Percentiles rank a stretch among this genome's conserved stretches.
Conservation (phyloP, 345 rosid species). For the Mercurialis annua region DNA sequence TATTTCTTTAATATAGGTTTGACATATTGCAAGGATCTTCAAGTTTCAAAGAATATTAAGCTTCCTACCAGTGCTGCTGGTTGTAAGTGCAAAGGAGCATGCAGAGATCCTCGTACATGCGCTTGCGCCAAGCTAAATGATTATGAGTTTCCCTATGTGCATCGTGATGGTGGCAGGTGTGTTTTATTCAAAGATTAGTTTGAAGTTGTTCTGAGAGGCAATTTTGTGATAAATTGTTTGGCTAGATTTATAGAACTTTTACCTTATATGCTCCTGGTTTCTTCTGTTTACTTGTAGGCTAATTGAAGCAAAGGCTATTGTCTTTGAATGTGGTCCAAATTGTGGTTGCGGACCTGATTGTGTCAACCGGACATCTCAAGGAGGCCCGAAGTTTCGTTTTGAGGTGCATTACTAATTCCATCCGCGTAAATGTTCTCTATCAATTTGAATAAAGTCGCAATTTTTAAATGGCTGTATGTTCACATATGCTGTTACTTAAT, state of each 20-base stretch:
- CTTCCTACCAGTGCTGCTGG: constrained; percentile 55
- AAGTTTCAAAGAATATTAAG: constrained; percentile 53
- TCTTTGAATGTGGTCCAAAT: constrained; percentile 90
- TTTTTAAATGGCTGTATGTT: neutral
- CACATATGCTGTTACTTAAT: neutral
- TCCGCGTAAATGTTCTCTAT: neutral
- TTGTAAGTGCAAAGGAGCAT: constrained; percentile 63
- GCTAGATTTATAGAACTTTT: constrained; percentile 1
- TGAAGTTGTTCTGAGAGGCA: constrained; percentile 13
- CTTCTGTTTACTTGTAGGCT: constrained; percentile 35
- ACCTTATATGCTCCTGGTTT: neutral
- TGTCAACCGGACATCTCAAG: constrained; percentile 77
- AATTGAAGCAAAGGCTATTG: constrained; percentile 75
- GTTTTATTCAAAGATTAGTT: neutral
- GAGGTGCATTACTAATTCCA: constrained; percentile 51
- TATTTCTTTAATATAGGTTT: constrained; percentile 37
- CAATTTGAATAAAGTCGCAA: constrained; percentile 2
- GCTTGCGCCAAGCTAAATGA: constrained; percentile 82
- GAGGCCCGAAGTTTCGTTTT: constrained; percentile 56
- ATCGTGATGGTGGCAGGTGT: constrained; percentile 86
- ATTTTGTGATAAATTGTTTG: neutral
- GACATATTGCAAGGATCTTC: constrained; percentile 51
- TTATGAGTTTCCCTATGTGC: constrained; percentile 79
- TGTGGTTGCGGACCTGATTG: constrained; percentile 85
- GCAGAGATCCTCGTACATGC: constrained; percentile 61